phyloP scores from a whole-genome alignment of 192 early-diverging fungal genomes.

The Coemansia sp. region DNA sequence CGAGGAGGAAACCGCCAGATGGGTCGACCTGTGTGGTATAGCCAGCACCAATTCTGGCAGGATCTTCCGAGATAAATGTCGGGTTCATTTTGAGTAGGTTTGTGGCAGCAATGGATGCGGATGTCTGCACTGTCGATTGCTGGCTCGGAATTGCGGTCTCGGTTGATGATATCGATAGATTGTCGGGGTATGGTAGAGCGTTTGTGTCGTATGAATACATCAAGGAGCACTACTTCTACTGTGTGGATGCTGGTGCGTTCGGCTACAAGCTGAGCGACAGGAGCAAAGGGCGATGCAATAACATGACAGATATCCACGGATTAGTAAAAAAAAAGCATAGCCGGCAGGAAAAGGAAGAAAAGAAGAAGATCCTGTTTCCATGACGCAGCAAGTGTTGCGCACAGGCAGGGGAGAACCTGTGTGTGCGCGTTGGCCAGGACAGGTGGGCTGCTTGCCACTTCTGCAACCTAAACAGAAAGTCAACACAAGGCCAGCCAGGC shows the following conservation, averaged over 20 bases:
- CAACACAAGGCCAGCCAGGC: slow-evolving; percentile 5
- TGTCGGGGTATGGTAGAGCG: slow-evolving; percentile 38
- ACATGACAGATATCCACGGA: background rate
- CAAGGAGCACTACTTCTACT: slow-evolving; percentile 2
- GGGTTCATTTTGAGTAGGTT: slow-evolving; percentile 51
- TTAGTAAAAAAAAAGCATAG: slow-evolving; percentile 5
- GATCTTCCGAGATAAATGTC: slow-evolving; percentile 46
- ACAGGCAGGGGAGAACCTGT: background rate
- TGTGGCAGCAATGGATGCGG: slow-evolving; percentile 15
- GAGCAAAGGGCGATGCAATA: no score
- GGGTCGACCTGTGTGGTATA: slow-evolving; percentile 35
- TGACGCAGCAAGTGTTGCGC: background rate
- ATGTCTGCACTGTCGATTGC: slow-evolving; percentile 14
- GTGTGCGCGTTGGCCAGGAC: background rate
- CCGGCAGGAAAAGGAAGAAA: background rate
- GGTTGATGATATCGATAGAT: slow-evolving; percentile 45
- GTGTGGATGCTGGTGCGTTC: no score
- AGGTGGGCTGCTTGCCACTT: background rate
- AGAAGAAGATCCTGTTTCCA: background rate
- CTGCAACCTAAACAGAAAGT: slow-evolving; percentile 21
- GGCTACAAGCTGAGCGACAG: no score
- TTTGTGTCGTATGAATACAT: slow-evolving; percentile 50
- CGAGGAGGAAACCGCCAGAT: slow-evolving; percentile 25
- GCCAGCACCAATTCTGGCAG: slow-evolving; percentile 20
- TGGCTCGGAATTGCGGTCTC: slow-evolving; percentile 37